Evolutionary conservation across 768 basidiomycete genomes (phyloP), one percentile per base, ranked within the genome.

Genomic region (Lactifluus volemus): DNA sequence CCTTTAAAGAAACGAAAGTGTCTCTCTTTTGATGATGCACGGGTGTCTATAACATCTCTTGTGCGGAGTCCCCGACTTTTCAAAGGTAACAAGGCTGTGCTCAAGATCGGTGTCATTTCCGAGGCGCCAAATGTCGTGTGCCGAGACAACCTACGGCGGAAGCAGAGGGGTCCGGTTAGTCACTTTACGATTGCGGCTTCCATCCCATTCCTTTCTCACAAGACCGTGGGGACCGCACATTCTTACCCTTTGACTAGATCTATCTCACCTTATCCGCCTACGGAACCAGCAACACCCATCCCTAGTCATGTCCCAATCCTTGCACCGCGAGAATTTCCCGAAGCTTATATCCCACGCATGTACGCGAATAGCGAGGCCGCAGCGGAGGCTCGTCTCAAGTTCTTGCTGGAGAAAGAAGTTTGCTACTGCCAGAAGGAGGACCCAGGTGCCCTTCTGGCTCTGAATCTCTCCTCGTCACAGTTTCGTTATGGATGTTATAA

Each of bases 321-420:
- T 11, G 10, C 48, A 11, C 52, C 52, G 15, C 34, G 4, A 29
- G 44, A 53, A 6, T 63, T 63, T 44, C n/a, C 11, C 2, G 14
- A 41, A n/a, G 25, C n/a, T 2, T 47, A 49, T 21, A 53, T 50
- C 25, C 61, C 61, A 17, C 30, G 52, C 34, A 30, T 30, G 5
- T 58, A 50, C n/a, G 14, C n/a, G 19, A 47, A 15, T 29, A 42
- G 49, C 12, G 53, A 51, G 25, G 59, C 55, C 4, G 63, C 59
- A 4, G 63, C 63, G 14, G 15, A 51, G 30, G 63, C 49, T 32
- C 58, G 63, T 5, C 59, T 63, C 30, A 48, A 19, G 15, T 14
- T 21, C 5, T 14, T 63, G 25, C 42, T 63, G 15, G 47, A 12
- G 34, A 61, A 60, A 41, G 63, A 63, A 34, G 42, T 14, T 5